phyloP scores from a whole-genome alignment of 345 rosid species.

The Rhodamnia rubescens region DNA sequence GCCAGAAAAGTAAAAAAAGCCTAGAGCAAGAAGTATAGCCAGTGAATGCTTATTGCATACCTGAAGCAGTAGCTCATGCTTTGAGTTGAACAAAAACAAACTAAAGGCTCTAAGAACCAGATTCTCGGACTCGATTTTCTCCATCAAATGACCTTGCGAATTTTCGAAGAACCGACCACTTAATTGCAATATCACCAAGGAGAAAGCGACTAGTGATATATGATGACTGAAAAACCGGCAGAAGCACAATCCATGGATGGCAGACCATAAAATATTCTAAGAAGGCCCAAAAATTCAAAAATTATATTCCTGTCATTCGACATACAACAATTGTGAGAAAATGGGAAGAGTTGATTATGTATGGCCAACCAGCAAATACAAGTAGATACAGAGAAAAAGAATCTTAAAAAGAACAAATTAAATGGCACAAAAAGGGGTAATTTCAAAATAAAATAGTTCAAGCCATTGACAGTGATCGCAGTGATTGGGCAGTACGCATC shows the following conservation, averaged over 20 bases:
- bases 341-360: background rate
- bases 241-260: background rate
- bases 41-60: constrained; percentile 15
- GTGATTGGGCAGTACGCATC: no score
- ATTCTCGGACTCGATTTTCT: constrained; percentile 69
- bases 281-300: background rate
- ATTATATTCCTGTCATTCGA: background rate
- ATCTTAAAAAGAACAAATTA: no score
- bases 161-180: background rate
- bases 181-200: background rate
- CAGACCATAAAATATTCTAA: background rate
- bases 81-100: constrained; percentile 86
- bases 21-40: background rate
- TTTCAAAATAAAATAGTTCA: no score
- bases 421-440: no score
- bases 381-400: no score
- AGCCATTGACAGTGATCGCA: no score
- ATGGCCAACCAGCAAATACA: background rate
- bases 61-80: constrained; percentile 94
- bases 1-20: background rate
- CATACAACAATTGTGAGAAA: background rate
- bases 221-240: background rate
- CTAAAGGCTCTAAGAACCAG: constrained; percentile 94
- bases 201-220: background rate
- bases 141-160: constrained; percentile 85